phyloP scores from a whole-genome alignment of 1,284 basidiomycete species.

The Moesziomyces parantarcticus region DNA sequence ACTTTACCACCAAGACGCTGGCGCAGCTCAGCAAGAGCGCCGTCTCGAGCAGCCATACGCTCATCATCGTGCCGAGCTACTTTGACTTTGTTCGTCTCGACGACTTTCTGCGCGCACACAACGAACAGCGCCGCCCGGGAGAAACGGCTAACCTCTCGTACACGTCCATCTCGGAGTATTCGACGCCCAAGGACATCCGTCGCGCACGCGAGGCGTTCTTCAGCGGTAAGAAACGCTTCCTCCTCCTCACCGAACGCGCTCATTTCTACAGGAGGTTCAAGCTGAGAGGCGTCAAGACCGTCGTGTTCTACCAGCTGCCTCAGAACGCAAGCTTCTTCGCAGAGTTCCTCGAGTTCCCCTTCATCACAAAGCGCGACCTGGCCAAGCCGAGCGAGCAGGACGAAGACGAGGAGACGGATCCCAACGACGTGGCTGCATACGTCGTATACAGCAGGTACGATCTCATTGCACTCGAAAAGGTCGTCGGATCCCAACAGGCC shows the following conservation, averaged over 20 bases:
- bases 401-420: conserved; percentile 73
- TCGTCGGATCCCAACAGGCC: conserved; percentile 71
- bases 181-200: conserved; percentile 89
- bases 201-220: conserved; percentile 93
- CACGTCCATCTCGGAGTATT: conserved; percentile 92
- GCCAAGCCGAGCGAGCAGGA: conserved; percentile 6
- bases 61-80: conserved; percentile 91
- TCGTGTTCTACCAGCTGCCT: conserved; percentile 92
- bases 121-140: conserved; percentile 66
- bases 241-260: conserved; percentile 94
- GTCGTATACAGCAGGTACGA: conserved; percentile 89
- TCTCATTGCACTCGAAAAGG: conserved; percentile 83
- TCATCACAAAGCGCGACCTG: conserved; percentile 71
- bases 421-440: conserved; percentile 74
- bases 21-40: conserved; percentile 87
- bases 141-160: conserved; percentile 70
- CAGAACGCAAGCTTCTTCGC: conserved; percentile 90
- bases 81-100: conserved; percentile 95
- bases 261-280: conserved; percentile 89
- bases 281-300: conserved; percentile 82
- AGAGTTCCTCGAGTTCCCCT: conserved; percentile 86
- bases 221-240: conserved; percentile 83
- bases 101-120: conserved; percentile 77
- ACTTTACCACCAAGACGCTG: conserved; percentile 86
- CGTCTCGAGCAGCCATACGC: conserved; percentile 85